Percentiles rank a stretch among this genome's conserved stretches.
Conservation (phyloP, 2,329 filamentous ascomycete genomes). For the Phoma sp. region DNA sequence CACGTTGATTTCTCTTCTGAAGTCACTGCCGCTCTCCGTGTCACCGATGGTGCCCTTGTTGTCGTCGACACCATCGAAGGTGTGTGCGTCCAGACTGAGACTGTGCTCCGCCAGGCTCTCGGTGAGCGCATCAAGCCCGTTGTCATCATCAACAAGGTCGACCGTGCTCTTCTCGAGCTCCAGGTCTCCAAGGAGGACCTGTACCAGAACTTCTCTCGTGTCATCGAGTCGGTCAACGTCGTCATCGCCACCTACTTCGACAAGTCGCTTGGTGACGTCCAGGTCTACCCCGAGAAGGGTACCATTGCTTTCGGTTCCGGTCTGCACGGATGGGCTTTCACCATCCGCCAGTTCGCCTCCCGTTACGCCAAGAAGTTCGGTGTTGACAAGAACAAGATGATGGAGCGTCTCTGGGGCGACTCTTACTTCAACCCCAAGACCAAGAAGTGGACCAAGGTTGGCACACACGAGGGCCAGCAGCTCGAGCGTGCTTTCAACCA, state of each 20-base stretch:
- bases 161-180: conserved; percentile 98
- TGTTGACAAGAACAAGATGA: conserved; percentile 99
- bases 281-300: conserved; percentile 97
- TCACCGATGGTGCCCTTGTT: conserved; percentile 98
- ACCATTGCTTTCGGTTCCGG: conserved; percentile 99
- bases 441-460: conserved; percentile 99
- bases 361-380: conserved; percentile 99
- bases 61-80: conserved; percentile 99
- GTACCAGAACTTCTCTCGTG: conserved; percentile 99
- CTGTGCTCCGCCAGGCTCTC: conserved; percentile 97
- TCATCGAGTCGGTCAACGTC: conserved; percentile 99
- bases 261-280: conserved; percentile 94
- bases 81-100: conserved; percentile 99
- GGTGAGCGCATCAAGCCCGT: conserved; percentile 99
- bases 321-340: conserved; percentile 99
- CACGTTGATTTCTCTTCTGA: conserved; percentile 99
- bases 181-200: conserved; percentile 99
- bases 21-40: conserved; percentile 98
- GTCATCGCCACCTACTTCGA: conserved; percentile 99
- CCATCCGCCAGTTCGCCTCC: conserved; percentile 93
- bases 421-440: conserved; percentile 99
- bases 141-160: conserved; percentile 99
- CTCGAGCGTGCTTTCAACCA: conserved; percentile 99
- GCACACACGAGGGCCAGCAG: conserved; percentile 80
- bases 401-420: conserved; percentile 99